A percentile compares a stretch with the other conserved stretches of the same genome.
Evolutionary conservation across 345 rosid genomes (phyloP).

Genomic region (Raphanus raphanistrum): DNA sequence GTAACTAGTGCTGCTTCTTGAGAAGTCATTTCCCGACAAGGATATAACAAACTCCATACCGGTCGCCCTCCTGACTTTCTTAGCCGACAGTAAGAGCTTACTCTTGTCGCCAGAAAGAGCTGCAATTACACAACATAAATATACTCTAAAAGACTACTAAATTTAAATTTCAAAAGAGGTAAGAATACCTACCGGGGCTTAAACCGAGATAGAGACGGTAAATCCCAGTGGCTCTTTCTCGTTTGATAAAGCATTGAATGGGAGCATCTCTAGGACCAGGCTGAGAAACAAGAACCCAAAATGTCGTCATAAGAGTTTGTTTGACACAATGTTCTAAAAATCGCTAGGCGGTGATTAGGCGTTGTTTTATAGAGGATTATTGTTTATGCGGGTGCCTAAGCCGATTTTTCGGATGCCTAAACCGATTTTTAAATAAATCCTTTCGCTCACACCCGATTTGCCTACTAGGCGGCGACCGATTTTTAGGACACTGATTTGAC

Average conservation of each 20-base stretch:
- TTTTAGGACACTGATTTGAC: no score
- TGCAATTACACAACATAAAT: constrained; percentile 25
- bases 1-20: constrained; percentile 56
- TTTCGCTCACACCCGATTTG: no score
- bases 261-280: constrained; percentile 87
- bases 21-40: constrained; percentile 60
- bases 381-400: no score
- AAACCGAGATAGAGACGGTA: constrained; percentile 74
- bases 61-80: constrained; percentile 68
- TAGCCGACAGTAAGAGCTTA: constrained; percentile 79
- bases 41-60: constrained; percentile 76
- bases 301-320: not conserved
- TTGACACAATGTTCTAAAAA: no score
- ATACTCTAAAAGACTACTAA: not conserved
- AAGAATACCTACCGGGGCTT: constrained; percentile 74
- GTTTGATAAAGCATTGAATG: constrained; percentile 82
- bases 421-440: no score
- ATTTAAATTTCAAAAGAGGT: not conserved
- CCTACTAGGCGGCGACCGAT: no score
- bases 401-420: no score
- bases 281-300: constrained; percentile 41
- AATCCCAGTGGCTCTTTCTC: constrained; percentile 70
- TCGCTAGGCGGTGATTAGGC: no score
- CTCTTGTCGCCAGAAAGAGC: constrained; percentile 74
- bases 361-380: no score